These are phyloP conservation scores for Psilocybe cyanescens DNA, from an alignment of 768 basidiomycete species.

Conservation along the genomic window DNA sequence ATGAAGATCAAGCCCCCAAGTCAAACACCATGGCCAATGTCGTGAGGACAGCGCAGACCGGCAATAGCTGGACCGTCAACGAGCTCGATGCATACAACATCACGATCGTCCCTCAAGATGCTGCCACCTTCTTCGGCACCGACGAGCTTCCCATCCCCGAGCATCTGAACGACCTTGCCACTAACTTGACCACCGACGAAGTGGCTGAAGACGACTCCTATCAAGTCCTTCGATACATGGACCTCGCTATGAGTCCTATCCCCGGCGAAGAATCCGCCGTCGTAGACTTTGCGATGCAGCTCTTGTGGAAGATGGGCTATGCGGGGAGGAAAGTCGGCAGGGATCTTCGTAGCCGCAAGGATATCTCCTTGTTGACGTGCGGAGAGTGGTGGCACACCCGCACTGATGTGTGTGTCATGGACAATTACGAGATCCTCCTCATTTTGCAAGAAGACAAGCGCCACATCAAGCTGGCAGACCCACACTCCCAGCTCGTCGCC, in stretches of 20 bases:
- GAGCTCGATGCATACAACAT: constrained; percentile 31
- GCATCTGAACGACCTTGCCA: constrained; percentile 11
- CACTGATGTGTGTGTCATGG: constrained; percentile 35
- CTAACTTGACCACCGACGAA: constrained; percentile 4
- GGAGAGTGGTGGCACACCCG: constrained; percentile 26
- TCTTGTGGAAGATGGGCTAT: constrained; percentile 31
- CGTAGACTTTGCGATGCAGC: constrained; percentile 33
- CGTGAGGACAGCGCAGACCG: neutral
- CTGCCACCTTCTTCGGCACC: constrained; percentile 27
- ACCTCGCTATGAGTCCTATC: constrained; percentile 23
- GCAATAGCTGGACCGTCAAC: constrained; percentile 8
- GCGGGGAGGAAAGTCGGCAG: neutral
- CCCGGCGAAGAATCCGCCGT: constrained; percentile 34
- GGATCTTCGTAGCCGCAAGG: constrained; percentile 25
- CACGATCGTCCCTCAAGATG: constrained; percentile 21
- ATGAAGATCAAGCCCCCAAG: neutral
- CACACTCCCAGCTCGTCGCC: constrained; percentile 22
- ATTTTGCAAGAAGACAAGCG: constrained; percentile 24
- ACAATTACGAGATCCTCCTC: constrained; percentile 18
- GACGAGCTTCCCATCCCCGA: constrained; percentile 21
- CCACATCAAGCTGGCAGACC: constrained; percentile 8
- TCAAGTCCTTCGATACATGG: constrained; percentile 17
- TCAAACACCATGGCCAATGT: neutral
- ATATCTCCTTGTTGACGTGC: constrained; percentile 30
- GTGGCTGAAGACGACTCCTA: constrained; percentile 16